Evolutionary conservation across 2,329 filamentous ascomycete genomes (phyloP), one percentile per base, ranked within the genome.

Genomic region (Venturia aucupariae): DNA sequence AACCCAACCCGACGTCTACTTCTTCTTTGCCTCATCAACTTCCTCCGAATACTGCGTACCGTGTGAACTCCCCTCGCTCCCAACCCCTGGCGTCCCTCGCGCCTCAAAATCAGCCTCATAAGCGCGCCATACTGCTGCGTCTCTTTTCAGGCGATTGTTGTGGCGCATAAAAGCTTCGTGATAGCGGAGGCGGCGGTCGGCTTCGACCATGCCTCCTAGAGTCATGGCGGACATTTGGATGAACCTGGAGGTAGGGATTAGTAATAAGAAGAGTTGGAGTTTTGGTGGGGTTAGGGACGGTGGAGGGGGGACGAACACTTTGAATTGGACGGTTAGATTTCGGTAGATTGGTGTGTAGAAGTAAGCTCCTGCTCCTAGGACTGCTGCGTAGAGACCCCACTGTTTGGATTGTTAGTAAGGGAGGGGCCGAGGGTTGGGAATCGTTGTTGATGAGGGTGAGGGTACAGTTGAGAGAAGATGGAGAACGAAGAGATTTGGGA

Each of bases 201-300:
- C 90, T 77, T 91, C 88, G 63, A 92, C 81, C 82, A 90, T 89
- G 71, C 85, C 82, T 54, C 90, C 90, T 41, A 90, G 71, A n/a
- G 89, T 86, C 89, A 92, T 92, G 66, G 86, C 87, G n/a, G 87
- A 90, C 87, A 92, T 90, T 74, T 92, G 89, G 19, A 92, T 79
- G 72, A 90, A 93, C 38, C 90, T 92, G 70, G 22, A 5, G 42
- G 41, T 6, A 60, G 35, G 8, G n/a, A 19, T 48, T 39, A 30
- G 65, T 19, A n/a, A n/a, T 39, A 30, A 39, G 54, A 27, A 17
- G 38, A 11, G 48, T n/a, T 54, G 60, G 30, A 60, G 41, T 15
- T 30, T 27, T n/a, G 60, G 19, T 38, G 51, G 59, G 51, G 38
- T 17, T 35, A 22, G 55, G 63, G 30, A 60, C n/a, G 13, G 10